Base-by-base conservation (phyloP, 352 stramenopile genomes). In the Halophytophthora polymorphica region DNA sequence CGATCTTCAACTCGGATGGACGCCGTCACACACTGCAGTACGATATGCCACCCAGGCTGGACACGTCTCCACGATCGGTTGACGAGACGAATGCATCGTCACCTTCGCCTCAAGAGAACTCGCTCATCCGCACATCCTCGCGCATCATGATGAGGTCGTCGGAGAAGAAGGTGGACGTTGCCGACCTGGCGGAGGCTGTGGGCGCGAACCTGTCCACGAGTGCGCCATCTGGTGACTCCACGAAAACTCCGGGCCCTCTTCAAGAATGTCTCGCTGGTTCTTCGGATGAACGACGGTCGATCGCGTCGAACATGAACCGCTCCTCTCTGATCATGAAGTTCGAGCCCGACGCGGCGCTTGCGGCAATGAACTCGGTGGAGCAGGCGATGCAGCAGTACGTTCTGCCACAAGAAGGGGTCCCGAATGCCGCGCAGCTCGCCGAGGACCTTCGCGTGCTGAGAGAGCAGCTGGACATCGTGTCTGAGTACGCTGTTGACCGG, bases 391-490 rank as follows among this genome's bases (percentile, higher is more conserved):
- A 74, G 35, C 58, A 85, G 22, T 77, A 87, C 42, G 64, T 88
- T 15, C 39, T 90, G 14, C 54, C 69, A 13, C 58, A 69, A 31
- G 53, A 66, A 15, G 53, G 40, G 8, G 31, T 71, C 25, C 51
- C 58, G 23, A 66, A 79, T 19, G 36, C 33, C 33, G 65, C 70
- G 1, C 50, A 77, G 22, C 49, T 89, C 12, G 60, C 56, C 7
- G 56, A 79, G 45, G 66, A 85, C 31, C 66, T 90, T n/a, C 49
- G 63, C 6, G 53, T 83, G 6, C 44, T 93, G 22, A 83, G 77
- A 56, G 76, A 90, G 37, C 80, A 91, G 43, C 40, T 93, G 15
- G 79, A 74, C 36, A 67, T 84, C 28, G 66, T 91, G 19, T 73
- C 74, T 42, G 77, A 90, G 19, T 89, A 86, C 50, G 69, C 90